Base-by-base conservation (phyloP, 2,329 filamentous ascomycete genomes). In the Alternaria gaisen region DNA sequence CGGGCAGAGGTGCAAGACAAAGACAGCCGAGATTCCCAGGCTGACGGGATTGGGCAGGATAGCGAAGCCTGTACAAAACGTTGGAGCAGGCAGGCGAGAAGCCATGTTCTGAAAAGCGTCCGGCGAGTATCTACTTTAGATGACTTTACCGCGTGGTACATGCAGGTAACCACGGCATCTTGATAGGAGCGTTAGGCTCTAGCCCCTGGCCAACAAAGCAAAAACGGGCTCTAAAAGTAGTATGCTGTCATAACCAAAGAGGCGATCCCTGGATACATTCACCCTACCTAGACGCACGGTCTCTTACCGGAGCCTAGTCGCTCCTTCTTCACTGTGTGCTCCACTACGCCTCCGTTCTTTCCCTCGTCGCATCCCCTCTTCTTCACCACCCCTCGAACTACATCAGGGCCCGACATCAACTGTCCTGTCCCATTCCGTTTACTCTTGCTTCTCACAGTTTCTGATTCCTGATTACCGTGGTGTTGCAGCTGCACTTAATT, bases 181-280 rank as follows among this genome's bases (percentile, higher is more conserved):
- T 56, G 60, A 64, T 60, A 59, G 56, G 58, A 57, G 58, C 42
- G 58, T 36, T 56, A 64, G 59, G 55, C 50, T 63, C 65, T 62
- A 66, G 66, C 69, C 69, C 69, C 67, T 68, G 65, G 62, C 66
- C 65, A 61, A 61, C 60, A 63, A 60, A 64, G 64, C 64, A 67
- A 64, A 61, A 63, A 64, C 62, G 58, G 61, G 63, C 63, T 70
- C 71, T 72, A 75, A 73, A 73, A 72, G 69, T 75, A 75, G 73
- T 64, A 72, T 76, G 72, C 62, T 70, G 72, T 76, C 75, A 73
- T 76, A 61, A 47, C 58, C 65, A 63, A 58, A 64, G 65, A 46
- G 63, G 64, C 47, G 58, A 75, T 75, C 72, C 72, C 71, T 75
- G 72, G 68, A 71, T 65, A 72, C 72, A 72, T 77, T 77, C 73